Conservation (phyloP, 495 filamentous ascomycete genomes). For the Symbiotaphrina buchneri region DNA sequence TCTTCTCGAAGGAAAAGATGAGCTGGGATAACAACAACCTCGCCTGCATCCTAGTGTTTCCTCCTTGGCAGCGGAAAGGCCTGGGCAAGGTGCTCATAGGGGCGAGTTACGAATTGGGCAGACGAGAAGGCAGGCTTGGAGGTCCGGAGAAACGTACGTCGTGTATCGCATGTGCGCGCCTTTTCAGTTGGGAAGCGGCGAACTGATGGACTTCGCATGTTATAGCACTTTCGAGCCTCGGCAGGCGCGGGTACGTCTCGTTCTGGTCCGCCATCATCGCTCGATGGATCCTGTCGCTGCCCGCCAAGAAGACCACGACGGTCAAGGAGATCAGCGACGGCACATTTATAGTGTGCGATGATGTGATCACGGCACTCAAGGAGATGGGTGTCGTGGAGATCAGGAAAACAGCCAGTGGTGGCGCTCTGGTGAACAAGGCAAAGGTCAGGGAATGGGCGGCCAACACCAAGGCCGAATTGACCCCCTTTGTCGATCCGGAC, state of each 20-base stretch:
- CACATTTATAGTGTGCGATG: slow-evolving; percentile 64
- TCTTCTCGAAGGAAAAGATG: slow-evolving; percentile 96
- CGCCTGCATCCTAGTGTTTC: slow-evolving; percentile 90
- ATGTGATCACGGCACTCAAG: slow-evolving; percentile 55
- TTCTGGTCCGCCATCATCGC: slow-evolving; percentile 73
- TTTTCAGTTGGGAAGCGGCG: neutral
- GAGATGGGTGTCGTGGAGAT: slow-evolving; percentile 49
- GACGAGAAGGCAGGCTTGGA: slow-evolving; percentile 61
- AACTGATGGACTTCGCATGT: neutral
- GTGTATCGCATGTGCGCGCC: neutral
- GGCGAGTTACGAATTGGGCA: slow-evolving; percentile 80
- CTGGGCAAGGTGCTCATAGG: slow-evolving; percentile 82
- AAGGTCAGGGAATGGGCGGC: slow-evolving; percentile 29
- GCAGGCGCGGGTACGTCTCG: slow-evolving; percentile 51
- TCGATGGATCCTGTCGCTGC: slow-evolving; percentile 28
- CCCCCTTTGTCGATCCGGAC: slow-evolving; percentile 25
- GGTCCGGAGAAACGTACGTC: slow-evolving; percentile 62
- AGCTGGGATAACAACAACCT: slow-evolving; percentile 98
- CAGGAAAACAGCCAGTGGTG: slow-evolving; percentile 15
- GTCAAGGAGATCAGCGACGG: slow-evolving; percentile 32
- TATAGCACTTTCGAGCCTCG: slow-evolving; percentile 55
- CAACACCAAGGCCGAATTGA: slow-evolving; percentile 20
- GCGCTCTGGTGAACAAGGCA: slow-evolving; percentile 28
- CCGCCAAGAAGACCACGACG: slow-evolving; percentile 21
- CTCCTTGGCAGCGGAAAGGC: slow-evolving; percentile 80